phyloP scores from a whole-genome alignment of 2,329 filamentous ascomycete species.

The Tolypocladium nubicola region DNA sequence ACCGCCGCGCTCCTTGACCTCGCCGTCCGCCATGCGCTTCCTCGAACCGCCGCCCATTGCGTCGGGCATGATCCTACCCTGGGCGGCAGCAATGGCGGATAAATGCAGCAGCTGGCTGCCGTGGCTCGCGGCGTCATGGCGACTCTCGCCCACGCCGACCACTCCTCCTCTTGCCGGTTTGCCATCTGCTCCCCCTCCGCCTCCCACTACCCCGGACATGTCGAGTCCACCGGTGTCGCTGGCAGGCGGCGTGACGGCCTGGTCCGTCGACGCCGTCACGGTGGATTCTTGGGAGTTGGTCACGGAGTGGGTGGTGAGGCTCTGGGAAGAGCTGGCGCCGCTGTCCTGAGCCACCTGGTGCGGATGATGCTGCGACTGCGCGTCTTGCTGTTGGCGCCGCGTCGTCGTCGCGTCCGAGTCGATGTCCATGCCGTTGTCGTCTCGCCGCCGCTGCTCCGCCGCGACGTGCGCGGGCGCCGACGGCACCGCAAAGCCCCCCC shows the following conservation, averaged over 20 bases:
- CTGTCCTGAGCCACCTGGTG: neutral
- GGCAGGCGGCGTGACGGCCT: constrained; percentile 17
- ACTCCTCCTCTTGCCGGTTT: neutral
- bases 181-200: neutral
- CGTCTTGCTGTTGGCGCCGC: constrained; percentile 1
- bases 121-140: constrained; percentile 24
- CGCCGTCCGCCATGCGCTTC: constrained; percentile 70
- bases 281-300: constrained; percentile 17
- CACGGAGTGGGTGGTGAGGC: constrained; percentile 6
- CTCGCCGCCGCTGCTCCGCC: neutral
- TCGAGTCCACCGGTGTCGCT: constrained; percentile 11
- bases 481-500: neutral
- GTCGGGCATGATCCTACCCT: constrained; percentile 34
- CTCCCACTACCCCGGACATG: neutral
- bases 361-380: neutral
- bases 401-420: constrained; percentile 1
- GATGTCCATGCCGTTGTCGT: neutral
- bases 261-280: constrained; percentile 14
- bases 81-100: constrained; percentile 46
- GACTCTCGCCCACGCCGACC: neutral
- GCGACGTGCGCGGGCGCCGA: neutral
- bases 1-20: constrained; percentile 46
- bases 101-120: constrained; percentile 46
- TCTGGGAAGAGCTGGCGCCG: constrained; percentile 6
- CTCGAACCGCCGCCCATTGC: constrained; percentile 32